Evolutionary conservation across 2,329 filamentous ascomycete species (phyloP).

Genomic region (Paraconiothyrium sp.): DNA sequence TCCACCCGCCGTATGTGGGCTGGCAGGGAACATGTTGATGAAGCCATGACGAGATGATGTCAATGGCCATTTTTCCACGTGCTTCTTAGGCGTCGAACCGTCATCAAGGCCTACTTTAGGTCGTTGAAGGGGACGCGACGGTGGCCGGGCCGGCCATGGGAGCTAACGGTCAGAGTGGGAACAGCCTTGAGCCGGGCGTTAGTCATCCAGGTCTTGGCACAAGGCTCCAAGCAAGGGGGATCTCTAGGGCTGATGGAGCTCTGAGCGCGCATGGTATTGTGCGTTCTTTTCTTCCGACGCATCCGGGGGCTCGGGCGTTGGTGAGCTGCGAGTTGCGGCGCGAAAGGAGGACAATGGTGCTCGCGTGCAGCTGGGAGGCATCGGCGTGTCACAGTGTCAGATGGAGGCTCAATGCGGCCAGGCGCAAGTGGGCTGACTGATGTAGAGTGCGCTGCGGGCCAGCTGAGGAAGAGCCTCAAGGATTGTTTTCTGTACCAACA

Average conservation of each 20-base stretch:
- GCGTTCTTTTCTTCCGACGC: conserved; percentile 4
- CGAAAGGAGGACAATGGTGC: not conserved
- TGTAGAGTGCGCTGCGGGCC: not conserved
- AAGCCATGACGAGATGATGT: conserved; percentile 5
- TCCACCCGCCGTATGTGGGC: not conserved
- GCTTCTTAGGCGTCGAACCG: not conserved
- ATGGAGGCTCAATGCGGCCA: conserved; percentile 4
- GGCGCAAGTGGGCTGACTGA: conserved; percentile 2
- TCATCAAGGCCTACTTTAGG: not conserved
- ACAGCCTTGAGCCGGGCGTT: not conserved
- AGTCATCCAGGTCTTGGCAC: not conserved
- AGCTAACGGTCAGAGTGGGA: not conserved
- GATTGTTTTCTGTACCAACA: not conserved
- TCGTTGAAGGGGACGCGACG: not conserved
- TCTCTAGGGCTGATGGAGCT: conserved; percentile 5
- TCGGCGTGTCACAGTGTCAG: not conserved
- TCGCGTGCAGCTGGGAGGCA: not conserved
- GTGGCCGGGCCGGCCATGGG: conserved; percentile 10
- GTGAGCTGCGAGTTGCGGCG: not conserved
- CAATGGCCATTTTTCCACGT: conserved; percentile 7
- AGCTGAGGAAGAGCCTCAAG: not conserved
- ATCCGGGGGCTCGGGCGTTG: conserved; percentile 1
- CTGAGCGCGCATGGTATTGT: not conserved
- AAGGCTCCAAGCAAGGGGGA: not conserved
- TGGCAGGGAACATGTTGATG: conserved; percentile 1